Conservation (phyloP, 345 rosid genomes). For the Dipteronia sinensis region DNA sequence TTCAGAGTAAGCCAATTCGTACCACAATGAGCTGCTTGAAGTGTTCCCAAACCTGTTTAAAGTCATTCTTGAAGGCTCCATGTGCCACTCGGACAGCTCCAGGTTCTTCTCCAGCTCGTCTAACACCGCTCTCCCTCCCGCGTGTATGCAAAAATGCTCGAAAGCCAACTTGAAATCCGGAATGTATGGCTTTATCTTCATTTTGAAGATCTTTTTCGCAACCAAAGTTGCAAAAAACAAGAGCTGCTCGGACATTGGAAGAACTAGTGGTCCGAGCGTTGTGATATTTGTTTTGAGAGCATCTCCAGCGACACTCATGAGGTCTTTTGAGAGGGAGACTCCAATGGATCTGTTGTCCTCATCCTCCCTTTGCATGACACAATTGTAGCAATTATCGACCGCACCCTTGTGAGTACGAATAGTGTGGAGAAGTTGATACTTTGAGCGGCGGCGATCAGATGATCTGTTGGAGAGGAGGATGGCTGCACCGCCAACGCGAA, state of each 20-base stretch:
- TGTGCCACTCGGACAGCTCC: slow-evolving; percentile 46
- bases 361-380: slow-evolving; percentile 59
- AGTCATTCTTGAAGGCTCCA: slow-evolving; percentile 72
- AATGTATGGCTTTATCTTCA: slow-evolving; percentile 60
- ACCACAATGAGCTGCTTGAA: no score
- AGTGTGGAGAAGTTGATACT: slow-evolving; percentile 60
- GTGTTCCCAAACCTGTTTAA: slow-evolving; percentile 65
- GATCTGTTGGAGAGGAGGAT: slow-evolving; percentile 54
- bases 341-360: slow-evolving; percentile 30
- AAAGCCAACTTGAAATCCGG: slow-evolving; percentile 68
- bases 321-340: slow-evolving; percentile 55
- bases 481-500: slow-evolving; percentile 59
- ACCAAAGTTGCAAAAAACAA: slow-evolving; percentile 45
- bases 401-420: slow-evolving; percentile 69
- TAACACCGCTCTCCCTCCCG: slow-evolving; percentile 61
- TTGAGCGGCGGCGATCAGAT: slow-evolving; percentile 43
- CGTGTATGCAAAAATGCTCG: slow-evolving; percentile 70
- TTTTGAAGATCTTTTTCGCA: slow-evolving; percentile 45
- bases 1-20: slow-evolving; percentile 29
- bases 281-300: slow-evolving; percentile 63
- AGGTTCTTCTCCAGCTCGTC: slow-evolving; percentile 62
- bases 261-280: slow-evolving; percentile 63
- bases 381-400: slow-evolving; percentile 47
- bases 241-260: slow-evolving; percentile 67
- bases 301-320: slow-evolving; percentile 64